A percentile compares a stretch with the other conserved stretches of the same genome.
These are phyloP conservation scores for Tubosaeta brunneosetosa DNA, from an alignment of 768 basidiomycete species.

Conservation along the genomic window DNA sequence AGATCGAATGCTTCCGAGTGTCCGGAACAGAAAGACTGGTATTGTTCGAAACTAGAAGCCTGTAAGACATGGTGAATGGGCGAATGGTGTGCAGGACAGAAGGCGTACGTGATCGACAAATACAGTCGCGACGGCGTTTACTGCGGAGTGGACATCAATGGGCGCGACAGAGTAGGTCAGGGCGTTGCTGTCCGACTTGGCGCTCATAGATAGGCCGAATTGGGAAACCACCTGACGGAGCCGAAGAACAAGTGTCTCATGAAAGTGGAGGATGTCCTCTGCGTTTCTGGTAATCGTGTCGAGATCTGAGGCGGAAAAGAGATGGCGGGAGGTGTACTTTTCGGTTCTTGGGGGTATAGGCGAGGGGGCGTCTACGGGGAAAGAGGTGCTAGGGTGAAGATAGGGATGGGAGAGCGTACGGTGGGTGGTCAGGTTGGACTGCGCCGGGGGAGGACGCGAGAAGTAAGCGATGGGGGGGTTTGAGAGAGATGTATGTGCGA, in stretches of 20 bases:
- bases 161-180: constrained; percentile 19
- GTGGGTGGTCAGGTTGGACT: constrained; percentile 36
- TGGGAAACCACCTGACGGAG: constrained; percentile 47
- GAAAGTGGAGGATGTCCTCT: constrained; percentile 59
- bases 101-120: constrained; percentile 52
- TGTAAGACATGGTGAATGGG: constrained; percentile 28
- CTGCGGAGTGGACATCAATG: constrained; percentile 38
- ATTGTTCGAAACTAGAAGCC: constrained; percentile 72
- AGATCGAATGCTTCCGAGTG: constrained; percentile 80
- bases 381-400: constrained; percentile 15
- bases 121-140: constrained; percentile 43
- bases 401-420: constrained; percentile 45
- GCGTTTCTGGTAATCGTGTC: constrained; percentile 62
- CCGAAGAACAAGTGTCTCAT: constrained; percentile 60
- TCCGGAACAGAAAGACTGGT: constrained; percentile 83
- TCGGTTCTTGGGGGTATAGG: constrained; percentile 19
- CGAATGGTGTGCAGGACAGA: background rate
- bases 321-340: constrained; percentile 38
- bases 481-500: constrained; percentile 23
- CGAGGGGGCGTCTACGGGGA: background rate
- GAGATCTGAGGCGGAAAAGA: constrained; percentile 57
- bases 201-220: constrained; percentile 44
- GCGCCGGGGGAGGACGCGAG: constrained; percentile 39
- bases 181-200: constrained; percentile 8
- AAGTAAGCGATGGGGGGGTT: constrained; percentile 27